Evolutionary conservation across 768 basidiomycete species (phyloP), one percentile per base, ranked within the genome.

Genomic region (Calocera cornea): DNA sequence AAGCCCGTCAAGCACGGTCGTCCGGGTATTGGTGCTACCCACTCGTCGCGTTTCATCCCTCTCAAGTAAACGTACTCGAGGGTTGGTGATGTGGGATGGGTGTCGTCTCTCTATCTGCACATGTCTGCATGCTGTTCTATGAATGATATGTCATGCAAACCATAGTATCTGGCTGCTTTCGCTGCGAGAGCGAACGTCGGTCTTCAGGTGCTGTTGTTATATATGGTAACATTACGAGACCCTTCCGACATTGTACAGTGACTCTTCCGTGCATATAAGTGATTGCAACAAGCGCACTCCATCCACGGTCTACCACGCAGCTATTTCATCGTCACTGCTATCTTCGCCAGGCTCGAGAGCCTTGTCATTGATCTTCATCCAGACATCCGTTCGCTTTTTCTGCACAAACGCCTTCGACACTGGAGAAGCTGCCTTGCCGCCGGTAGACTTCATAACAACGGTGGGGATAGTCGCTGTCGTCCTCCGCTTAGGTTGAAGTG

Each of bases 1-100:
- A 86, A 89, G 77, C 95, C 95, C 74, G 95, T 99, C 79, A 95
- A 95, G 84, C 95, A 99, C 84, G 95, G 95, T 85, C 93, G 95
- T 75, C 95, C 97, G 75, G 95, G 95, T 92, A 89, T 93, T 82
- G 77, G 90, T 84, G 93, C 92, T 68, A 92, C 90, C 69, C 89
- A 92, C 81, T 92, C 81, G 66, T 70, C 72, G 66, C 68, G 73
- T 68, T 77, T 75, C 78, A 95, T 97, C 77, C 94, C 94, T 77
- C 93, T 97, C 85, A 97, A 95, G 86, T 97, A 92, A 85, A 79
- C 73, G 64, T 66, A 22, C 41, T 67, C 40, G 65, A 41, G 40
- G 41, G 41, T 66, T 66, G 40, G n/a, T 41, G 54, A 29, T 60
- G 19, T 60, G 54, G 54, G 54, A 60, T 60, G 54, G 54, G 54